Conservation (phyloP, 1,284 basidiomycete genomes). For the Cystobasidiaceae sp. region DNA sequence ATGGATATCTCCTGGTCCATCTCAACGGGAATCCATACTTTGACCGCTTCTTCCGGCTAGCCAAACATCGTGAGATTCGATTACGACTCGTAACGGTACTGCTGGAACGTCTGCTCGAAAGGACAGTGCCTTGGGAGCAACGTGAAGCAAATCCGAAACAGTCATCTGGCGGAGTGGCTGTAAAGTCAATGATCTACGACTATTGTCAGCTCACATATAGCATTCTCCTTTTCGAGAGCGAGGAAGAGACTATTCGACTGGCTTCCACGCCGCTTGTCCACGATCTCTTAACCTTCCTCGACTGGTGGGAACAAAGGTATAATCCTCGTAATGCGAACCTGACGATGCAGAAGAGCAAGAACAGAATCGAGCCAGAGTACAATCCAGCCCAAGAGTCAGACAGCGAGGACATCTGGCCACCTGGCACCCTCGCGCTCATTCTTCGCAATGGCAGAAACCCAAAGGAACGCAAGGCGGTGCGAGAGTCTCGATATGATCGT, state of each 20-base stretch:
- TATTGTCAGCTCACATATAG: conserved; percentile 20
- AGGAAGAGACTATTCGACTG: conserved; percentile 4
- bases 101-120: conserved; percentile 12
- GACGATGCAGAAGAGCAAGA: neutral
- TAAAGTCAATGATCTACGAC: conserved; percentile 28
- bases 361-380: neutral
- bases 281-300: conserved; percentile 8
- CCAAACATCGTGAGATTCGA: conserved; percentile 1
- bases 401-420: too few relatives aligned
- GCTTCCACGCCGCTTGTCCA: neutral
- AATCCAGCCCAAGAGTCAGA: neutral
- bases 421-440: neutral
- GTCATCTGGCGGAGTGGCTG: conserved; percentile 5
- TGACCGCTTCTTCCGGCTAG: conserved; percentile 18
- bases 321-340: neutral
- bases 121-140: conserved; percentile 10
- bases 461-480: neutral
- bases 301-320: conserved; percentile 24
- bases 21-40: conserved; percentile 30
- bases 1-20: conserved; percentile 28
- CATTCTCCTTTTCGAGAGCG: conserved; percentile 16
- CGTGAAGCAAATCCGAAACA: neutral
- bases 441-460: conserved; percentile 11
- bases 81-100: neutral
- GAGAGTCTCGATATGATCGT: neutral